phyloP scores from a whole-genome alignment of 2,329 filamentous ascomycete species.

The Helotiales sp. region DNA sequence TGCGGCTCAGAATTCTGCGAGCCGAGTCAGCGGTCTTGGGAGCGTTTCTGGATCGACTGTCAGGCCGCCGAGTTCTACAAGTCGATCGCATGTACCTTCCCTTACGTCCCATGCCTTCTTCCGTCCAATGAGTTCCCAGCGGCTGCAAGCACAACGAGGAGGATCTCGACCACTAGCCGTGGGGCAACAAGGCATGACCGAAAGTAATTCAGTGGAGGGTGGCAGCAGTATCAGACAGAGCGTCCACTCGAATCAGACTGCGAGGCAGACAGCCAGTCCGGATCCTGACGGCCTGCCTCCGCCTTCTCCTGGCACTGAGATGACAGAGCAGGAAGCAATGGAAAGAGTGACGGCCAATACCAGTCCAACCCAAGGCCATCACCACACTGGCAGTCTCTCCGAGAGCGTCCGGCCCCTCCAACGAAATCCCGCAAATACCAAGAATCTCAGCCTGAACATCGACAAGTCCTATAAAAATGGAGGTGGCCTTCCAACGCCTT shows the following conservation, averaged over 20 bases:
- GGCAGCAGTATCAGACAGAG: conserved; percentile 55
- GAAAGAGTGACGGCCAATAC: conserved; percentile 73
- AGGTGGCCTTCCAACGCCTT: conserved; percentile 56
- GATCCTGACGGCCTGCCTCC: conserved; percentile 59
- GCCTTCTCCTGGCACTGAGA: conserved; percentile 76
- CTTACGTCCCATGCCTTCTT: conserved; percentile 91
- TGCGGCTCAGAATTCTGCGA: conserved; percentile 28
- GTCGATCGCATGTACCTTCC: conserved; percentile 85
- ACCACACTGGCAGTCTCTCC: conserved; percentile 61
- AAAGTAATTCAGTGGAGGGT: conserved; percentile 45
- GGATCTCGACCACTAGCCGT: conserved; percentile 46
- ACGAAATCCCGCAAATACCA: conserved; percentile 36
- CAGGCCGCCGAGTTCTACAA: conserved; percentile 66
- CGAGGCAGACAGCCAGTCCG: conserved; percentile 29
- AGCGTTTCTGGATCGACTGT: conserved; percentile 44
- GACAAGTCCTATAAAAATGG: conserved; percentile 57
- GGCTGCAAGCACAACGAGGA: conserved; percentile 85
- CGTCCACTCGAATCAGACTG: conserved; percentile 49
- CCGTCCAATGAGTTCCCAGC: conserved; percentile 93
- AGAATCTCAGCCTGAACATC: conserved; percentile 57
- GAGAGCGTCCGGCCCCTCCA: conserved; percentile 77
- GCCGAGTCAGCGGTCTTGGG: conserved; percentile 23
- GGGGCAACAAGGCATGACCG: conserved; percentile 35
- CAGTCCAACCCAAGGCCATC: conserved; percentile 65
- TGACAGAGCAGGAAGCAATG: conserved; percentile 71